These are phyloP conservation scores for Podospora pseudopauciseta DNA, from an alignment of 495 filamentous ascomycete genomes.

Conservation along the genomic window DNA sequence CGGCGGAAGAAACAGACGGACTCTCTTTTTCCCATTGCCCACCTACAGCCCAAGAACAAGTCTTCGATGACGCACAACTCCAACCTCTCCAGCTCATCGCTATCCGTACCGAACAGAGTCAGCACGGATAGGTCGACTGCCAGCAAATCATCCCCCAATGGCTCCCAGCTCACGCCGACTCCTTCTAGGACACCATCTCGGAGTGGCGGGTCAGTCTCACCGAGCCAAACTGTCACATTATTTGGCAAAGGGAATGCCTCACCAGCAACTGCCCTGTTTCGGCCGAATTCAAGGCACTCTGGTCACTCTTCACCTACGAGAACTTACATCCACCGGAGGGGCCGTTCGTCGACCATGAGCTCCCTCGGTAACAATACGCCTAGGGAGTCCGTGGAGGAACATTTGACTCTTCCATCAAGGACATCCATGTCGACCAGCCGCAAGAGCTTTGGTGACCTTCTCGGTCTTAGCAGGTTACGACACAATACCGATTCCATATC, in stretches of 20 bases:
- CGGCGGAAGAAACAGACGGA: conserved; percentile 77
- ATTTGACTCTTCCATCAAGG: conserved; percentile 54
- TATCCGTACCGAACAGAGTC: conserved; percentile 26
- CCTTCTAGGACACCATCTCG: conserved; percentile 52
- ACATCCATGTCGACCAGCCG: conserved; percentile 82
- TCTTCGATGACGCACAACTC: conserved; percentile 28
- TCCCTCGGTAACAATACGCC: conserved; percentile 54
- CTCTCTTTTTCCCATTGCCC: conserved; percentile 68
- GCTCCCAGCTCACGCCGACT: conserved; percentile 38
- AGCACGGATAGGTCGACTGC: conserved; percentile 16
- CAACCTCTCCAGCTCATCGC: conserved; percentile 32
- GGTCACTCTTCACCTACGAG: conserved; percentile 67
- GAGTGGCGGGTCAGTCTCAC: conserved; percentile 37
- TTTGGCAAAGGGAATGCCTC: conserved; percentile 33
- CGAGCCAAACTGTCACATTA: conserved; percentile 30
- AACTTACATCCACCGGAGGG: conserved; percentile 53
- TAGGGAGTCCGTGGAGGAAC: conserved; percentile 56
- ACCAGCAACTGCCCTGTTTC: conserved; percentile 58
- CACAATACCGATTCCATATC: conserved; percentile 64
- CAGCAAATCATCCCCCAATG: conserved; percentile 19
- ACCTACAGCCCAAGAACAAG: conserved; percentile 73
- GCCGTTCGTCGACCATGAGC: conserved; percentile 85
- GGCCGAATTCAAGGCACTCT: conserved; percentile 62
- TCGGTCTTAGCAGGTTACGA: conserved; percentile 70
- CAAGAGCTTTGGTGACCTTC: conserved; percentile 85